Base-by-base conservation (phyloP, 768 basidiomycete genomes). In the Tylopilus plumbeoviolaceoides region DNA sequence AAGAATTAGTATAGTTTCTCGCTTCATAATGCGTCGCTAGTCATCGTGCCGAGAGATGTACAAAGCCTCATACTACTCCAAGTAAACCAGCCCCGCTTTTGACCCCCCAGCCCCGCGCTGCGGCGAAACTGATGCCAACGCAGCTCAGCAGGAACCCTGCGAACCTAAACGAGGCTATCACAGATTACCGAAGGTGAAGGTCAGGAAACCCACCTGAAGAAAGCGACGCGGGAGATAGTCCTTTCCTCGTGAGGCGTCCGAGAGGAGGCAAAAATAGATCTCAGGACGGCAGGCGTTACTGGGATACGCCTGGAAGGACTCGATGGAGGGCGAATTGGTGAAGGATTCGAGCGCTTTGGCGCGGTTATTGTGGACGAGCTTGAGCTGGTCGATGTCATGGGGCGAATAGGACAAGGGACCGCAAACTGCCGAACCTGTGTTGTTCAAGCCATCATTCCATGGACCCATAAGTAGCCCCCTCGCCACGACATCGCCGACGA, bases 251-350 rank as follows among this genome's bases (percentile, higher is more conserved):
- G 73, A 3, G 86, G 81, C 0, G 87, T 85, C 14, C 90, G 81
- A 20, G 90, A 92, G 12, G 89, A 92, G 25, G 91, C 82, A 67
- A 93, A 93, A 59, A 93, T 93, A 47, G 87, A 85, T 38, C 90
- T 78, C 53, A 93, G 67, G 1, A 89, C 84, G 10, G 87, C 85
- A 10, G 90, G 90, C 0, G 90, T 91, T 18, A 92, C 87, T 50
- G 90, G 89, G 47, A 92, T 87, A 23, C 86, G 80, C 53, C 80
- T 82, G 18, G 78, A 62, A 55, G 80, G 75, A 20, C 74, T 62
- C 12, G 78, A 73, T 15, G 71, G 76, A 40, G 67, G 78, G 20
- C 68, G 73, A 57, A 62, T 53, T 66, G 63, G 46, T 51, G 60
- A 51, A 51, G 65, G 50, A 63, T 73, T 42, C 54, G 61, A 45